Evolutionary conservation across 345 rosid genomes (phyloP), one percentile per base, ranked within the genome.

Genomic region (Clausena lansium): DNA sequence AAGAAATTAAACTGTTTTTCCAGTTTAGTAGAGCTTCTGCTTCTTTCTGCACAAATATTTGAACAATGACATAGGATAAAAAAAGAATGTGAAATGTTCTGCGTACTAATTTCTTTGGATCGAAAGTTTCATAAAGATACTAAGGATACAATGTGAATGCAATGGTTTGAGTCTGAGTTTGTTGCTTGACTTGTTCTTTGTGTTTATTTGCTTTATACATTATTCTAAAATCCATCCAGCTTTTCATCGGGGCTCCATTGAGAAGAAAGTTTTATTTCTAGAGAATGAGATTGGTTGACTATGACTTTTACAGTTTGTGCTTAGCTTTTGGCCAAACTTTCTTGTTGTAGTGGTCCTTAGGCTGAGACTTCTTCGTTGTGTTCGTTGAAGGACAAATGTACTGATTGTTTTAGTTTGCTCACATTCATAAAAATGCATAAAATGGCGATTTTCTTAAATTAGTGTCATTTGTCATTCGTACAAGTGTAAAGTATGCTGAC

Each of bases 1-100:
- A 71, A 15, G 50, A 58, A 32, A 55, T 73, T 8, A 73, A 68
- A 32, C 77, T 73, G 62, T 57, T 66, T 79, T 73, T 68, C 71
- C 71, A 41, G 32, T 38, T 68, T 39, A 68, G 9, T 33, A 68
- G 71, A 68, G 71, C 71, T n/a, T 68, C 35, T 14, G 55, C 54
- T 41, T 68, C 57, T 41, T 68, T 39, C 20, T 41, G 71, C 9
- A 35, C 33, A 24, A 55, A 68, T 13, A 68, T 39, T 68, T 24
- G 25, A 11, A 13, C 24, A 24, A 67, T 7, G 5, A 68, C 71
- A 39, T 28, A 68, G 33, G 47, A 66, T 11, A 68, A 41, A 67
- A 68, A 11, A 33, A 68, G 71, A 68, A 68, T 10, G 32, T 39
- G 33, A 39, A 68, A 22, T 14, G 33, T 39, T 38, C 6, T 39